Evolutionary conservation across 306 rosid species (phyloP), one percentile per base, ranked within the genome.

Genomic region (Ammopiptanthus mongolicus): DNA sequence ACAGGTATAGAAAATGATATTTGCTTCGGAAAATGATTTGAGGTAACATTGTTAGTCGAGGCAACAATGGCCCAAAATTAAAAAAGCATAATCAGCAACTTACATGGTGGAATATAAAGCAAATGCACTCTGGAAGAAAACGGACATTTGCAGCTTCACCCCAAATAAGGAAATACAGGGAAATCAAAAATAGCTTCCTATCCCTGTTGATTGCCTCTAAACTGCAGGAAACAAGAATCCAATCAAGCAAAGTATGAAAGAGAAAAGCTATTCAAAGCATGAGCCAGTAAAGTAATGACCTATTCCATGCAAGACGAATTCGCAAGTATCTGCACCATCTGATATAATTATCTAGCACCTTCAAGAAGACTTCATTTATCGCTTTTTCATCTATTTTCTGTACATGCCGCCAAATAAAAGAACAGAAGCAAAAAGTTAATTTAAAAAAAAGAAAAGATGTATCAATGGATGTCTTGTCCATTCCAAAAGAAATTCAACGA

Each of bases 101-200:
- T 91, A 95, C 98, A 37, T 86, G 71, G 93, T 95, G 98, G 79
- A 95, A 95, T 83, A 95, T 90, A 72, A 88, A 95, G 90, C 98
- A 95, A 71, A 95, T 80, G 83, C 97, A 95, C 76, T 95, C 98
- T 5, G 98, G 98, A 80, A 95, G 97, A 84, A 95, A 95, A 57
- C 98, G 98, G 79, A 90, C 89, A 84, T 95, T 95, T 75, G 98
- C 98, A 83, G 97, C 98, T 86, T 95, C 98, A 55, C 98, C 98
- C 98, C 98, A 95, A 70, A 95, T 87, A 83, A 95, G 89, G 76
- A 91, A 87, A 88, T 95, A 95, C 65, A 95, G 74, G 62, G 98
- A 91, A 82, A 91, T 84, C 65, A 91, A 81, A 78, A 88, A 87
- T 69, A 95, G 88, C 67, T 91, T 95, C 82, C 98, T 86, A 76